Evolutionary conservation across 2,329 filamentous ascomycete species (phyloP).

Genomic region (Calonectria pseudoturangicola): DNA sequence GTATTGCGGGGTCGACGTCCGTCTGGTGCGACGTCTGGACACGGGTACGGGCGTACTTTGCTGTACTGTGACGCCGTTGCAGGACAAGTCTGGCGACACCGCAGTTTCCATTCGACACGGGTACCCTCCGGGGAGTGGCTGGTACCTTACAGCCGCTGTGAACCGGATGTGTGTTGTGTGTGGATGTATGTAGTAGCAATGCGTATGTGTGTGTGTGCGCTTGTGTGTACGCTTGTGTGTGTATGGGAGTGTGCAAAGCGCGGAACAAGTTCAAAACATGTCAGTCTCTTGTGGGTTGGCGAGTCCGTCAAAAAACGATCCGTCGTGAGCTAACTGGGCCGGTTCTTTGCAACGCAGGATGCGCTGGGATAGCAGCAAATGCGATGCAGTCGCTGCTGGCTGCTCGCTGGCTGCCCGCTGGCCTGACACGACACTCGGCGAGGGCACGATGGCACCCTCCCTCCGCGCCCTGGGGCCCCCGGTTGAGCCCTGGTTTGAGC

Average conservation of each 20-base stretch:
- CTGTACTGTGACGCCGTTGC: slow-evolving; percentile 46
- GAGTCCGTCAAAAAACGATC: slow-evolving; percentile 4
- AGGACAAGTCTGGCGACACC: slow-evolving; percentile 42
- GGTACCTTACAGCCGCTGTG: slow-evolving; percentile 52
- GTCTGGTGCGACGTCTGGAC: slow-evolving; percentile 49
- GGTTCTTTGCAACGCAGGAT: slow-evolving; percentile 31
- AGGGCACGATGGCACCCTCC: slow-evolving; percentile 39
- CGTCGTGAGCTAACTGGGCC: slow-evolving; percentile 5
- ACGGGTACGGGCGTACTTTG: slow-evolving; percentile 39
- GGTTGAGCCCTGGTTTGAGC: slow-evolving; percentile 18
- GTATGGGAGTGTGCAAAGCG: slow-evolving; percentile 29
- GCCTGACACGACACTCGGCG: slow-evolving; percentile 40
- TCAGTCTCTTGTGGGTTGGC: slow-evolving; percentile 8
- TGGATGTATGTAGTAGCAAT: slow-evolving; percentile 2
- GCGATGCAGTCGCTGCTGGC: slow-evolving; percentile 36
- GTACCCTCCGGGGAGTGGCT: slow-evolving; percentile 43
- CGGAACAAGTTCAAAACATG: slow-evolving; percentile 28
- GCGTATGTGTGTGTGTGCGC: slow-evolving; percentile 17
- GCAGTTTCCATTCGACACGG: slow-evolving; percentile 46
- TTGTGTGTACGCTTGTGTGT: background rate
- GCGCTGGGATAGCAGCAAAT: slow-evolving; percentile 42
- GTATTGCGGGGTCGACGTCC: slow-evolving; percentile 48
- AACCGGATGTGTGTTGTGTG: slow-evolving; percentile 24
- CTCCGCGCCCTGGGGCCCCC: slow-evolving; percentile 23
- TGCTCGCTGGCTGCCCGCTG: slow-evolving; percentile 40